Evolutionary conservation across 2,329 filamentous ascomycete species (phyloP), one percentile per base, ranked within the genome.

Genomic region (Coniella vitis): DNA sequence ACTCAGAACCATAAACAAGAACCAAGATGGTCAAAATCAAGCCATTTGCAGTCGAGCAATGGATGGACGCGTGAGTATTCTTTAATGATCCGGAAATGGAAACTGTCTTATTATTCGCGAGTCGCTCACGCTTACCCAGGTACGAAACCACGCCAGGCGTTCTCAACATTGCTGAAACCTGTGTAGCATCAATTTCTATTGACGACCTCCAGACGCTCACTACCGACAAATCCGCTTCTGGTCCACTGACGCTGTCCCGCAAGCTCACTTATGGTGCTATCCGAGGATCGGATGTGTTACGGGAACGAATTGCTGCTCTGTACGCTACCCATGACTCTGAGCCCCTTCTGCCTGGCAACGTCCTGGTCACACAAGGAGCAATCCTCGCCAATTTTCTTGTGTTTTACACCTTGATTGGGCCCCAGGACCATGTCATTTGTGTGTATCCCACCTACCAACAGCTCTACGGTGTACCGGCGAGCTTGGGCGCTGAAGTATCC

Each of bases 381-480:
- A 94, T 94, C 44, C 75, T 80, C 5, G 89, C 88, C n/a, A 95
- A 95, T 61, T 87, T 89, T 57, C 68, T 93, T n/a, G 69, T 83
- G 2, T 75, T 93, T 7, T 90, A 90, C 63, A 73, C 83, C 1
- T 71, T 93, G 7, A 62, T 93, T 2, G 78, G 79, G 0, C 78
- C 81, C 0, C 86, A 83, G 1, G 87, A 95, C 61, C 89, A 95
- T 72, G 85, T 91, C 40, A 77, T 95, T 51, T 93, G 87, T 60
- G 86, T 93, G 50, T 87, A 90, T 61, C 89, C 90, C 12, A 91
- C 87, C 1, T 94, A 93, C 59, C 87, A 93, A 63, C 87, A 93
- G 58, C 74, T 95, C 1, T 93, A 91, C 61, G 72, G 81, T 9
- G 78, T 94, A 1, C 87, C 89, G 0, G 73, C 75, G 56, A 84